Base-by-base conservation (phyloP, 306 rosid species). In the Prinsepia uniflora region DNA sequence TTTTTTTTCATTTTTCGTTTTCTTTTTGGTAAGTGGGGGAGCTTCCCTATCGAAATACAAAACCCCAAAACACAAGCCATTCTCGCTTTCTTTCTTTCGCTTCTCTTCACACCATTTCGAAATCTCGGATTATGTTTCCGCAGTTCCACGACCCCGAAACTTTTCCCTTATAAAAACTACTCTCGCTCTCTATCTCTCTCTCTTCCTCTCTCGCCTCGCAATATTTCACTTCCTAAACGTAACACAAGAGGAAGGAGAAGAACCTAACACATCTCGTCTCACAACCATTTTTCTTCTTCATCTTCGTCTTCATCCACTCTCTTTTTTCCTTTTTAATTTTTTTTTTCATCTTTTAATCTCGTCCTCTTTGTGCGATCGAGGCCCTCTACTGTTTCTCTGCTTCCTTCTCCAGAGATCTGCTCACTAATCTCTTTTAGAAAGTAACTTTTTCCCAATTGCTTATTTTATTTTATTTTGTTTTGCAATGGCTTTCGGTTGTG, bases 61-160 rank as follows among this genome's bases (percentile, higher is more conserved):
- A 72, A 61, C 76, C 70, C 76, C 76, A 60, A 66, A 63, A 63
- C 70, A 40, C 76, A 72, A 62, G 76, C 70, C 44, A 72, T 72
- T 61, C 76, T 68, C 42, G 49, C 36, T 30, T 30, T 30, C 36
- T 30, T 30, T 30, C 36, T 30, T 30, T 30, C 36, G 3, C 36
- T 30, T 30, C 36, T 30, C 36, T 30, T 1, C 36, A 6, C 70
- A 49, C 61, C 76, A 36, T 34, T 72, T 61, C 67, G 75, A 71
- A 71, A 58, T 71, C 56, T 71, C 47, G 66, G 66, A 62, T 40
- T 39, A 62, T 14, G 36, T 30, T 48, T 13, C 46, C 40, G 17
- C 34, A 57, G 53, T 45, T 70, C 55, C 74, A 70, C 65, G 66
- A 44, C 43, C 69, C 60, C 36, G 36, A 43, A 55, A 56, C n/a